These are phyloP conservation scores for Penicillium riverlandense DNA, from an alignment of 495 filamentous ascomycete genomes.

Conservation along the genomic window DNA sequence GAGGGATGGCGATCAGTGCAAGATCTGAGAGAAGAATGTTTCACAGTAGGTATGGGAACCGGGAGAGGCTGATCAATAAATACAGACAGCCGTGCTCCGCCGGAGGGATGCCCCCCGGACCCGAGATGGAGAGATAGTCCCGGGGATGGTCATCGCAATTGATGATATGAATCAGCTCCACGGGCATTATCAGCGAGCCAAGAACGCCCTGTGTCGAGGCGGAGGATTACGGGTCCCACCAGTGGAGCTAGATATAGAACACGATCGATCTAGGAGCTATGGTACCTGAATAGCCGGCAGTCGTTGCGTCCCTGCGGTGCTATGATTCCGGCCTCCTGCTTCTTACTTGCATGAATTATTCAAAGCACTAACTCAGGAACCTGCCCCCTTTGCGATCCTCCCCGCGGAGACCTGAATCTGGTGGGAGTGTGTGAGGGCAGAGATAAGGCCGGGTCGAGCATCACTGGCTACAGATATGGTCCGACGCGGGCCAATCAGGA, in stretches of 20 bases:
- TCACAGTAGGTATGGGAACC: too few species aligned
- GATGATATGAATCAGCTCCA: constrained; percentile 17
- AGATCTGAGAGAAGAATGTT: too few species aligned
- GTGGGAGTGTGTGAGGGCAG: too few species aligned
- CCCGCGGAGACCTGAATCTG: too few species aligned
- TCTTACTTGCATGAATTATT: not conserved
- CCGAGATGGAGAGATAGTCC: constrained; percentile 21
- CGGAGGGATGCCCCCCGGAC: constrained; percentile 14
- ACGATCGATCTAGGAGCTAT: too few species aligned
- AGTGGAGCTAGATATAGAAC: not conserved
- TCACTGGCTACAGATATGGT: constrained; percentile 27
- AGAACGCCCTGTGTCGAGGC: constrained; percentile 7
- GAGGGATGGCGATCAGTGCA: too few species aligned
- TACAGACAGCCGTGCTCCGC: constrained; percentile 12
- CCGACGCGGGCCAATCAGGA: constrained; percentile 15
- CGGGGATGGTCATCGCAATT: constrained; percentile 17
- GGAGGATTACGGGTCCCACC: constrained; percentile 16
- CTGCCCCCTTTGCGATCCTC: too few species aligned
- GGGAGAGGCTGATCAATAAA: not conserved
- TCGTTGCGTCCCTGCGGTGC: too few species aligned
- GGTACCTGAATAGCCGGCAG: too few species aligned
- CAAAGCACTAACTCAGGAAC: not conserved
- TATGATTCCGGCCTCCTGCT: too few species aligned
- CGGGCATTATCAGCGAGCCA: constrained; percentile 15
- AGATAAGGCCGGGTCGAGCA: too few species aligned